phyloP scores from a whole-genome alignment of 768 basidiomycete species.

The Paxillus ammoniavirescens region DNA sequence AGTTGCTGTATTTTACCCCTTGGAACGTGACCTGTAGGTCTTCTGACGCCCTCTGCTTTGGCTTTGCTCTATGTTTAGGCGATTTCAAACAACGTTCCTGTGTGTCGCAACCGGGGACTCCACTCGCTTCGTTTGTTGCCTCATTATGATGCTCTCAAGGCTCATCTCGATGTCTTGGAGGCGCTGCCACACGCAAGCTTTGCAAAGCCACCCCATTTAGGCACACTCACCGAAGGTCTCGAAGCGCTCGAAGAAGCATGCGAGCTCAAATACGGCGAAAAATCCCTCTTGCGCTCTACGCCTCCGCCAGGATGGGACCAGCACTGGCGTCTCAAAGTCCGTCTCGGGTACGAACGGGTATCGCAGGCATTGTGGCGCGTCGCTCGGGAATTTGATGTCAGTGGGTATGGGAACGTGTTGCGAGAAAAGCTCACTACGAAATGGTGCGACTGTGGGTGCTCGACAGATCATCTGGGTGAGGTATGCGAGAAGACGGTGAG shows the following conservation, averaged over 20 bases:
- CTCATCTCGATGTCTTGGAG: conserved; percentile 62
- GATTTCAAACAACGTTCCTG: conserved; percentile 63
- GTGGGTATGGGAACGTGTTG: conserved; percentile 67
- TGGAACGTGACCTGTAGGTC: neutral
- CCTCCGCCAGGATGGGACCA: conserved; percentile 46
- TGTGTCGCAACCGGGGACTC: conserved; percentile 63
- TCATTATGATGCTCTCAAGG: conserved; percentile 54
- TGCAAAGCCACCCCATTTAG: conserved; percentile 64
- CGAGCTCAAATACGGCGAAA: conserved; percentile 50
- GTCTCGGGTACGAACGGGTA: conserved; percentile 62
- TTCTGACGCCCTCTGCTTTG: conserved; percentile 3
- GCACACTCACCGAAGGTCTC: conserved; percentile 55
- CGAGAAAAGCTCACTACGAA: conserved; percentile 71
- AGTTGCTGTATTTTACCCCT: conserved; percentile 5
- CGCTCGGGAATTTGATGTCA: conserved; percentile 68
- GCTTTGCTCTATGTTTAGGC: conserved; percentile 40
- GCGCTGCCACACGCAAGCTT: conserved; percentile 55
- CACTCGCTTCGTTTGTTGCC: conserved; percentile 68
- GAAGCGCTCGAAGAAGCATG: conserved; percentile 67
- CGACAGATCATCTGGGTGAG: conserved; percentile 74
- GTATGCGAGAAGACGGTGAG: conserved; percentile 73
- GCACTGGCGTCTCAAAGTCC: conserved; percentile 60
- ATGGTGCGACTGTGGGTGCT: conserved; percentile 83
- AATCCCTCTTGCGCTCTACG: conserved; percentile 28
- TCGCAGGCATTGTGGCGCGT: conserved; percentile 68